phyloP scores from a whole-genome alignment of 2,329 filamentous ascomycete genomes.

The Fusarium keratoplasticum region DNA sequence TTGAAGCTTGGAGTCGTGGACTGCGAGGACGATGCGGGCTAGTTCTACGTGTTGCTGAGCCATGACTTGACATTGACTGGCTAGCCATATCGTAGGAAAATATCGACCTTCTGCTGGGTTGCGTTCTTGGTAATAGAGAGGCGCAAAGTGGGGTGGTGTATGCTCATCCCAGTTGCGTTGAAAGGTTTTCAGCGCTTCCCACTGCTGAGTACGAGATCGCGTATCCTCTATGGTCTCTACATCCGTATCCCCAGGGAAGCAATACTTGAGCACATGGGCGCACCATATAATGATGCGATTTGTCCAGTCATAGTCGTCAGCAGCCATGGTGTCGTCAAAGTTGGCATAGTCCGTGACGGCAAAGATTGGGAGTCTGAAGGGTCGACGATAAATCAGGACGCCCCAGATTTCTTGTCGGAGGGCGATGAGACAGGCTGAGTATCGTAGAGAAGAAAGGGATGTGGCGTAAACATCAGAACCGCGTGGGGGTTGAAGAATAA shows the following conservation, averaged over 20 bases:
- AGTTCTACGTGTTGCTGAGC: constrained; percentile 27
- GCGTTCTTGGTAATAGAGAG: constrained; percentile 18
- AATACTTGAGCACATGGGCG: constrained; percentile 26
- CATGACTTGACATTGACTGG: constrained; percentile 26
- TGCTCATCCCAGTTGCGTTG: constrained; percentile 21
- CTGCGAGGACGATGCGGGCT: constrained; percentile 25
- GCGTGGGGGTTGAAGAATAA: constrained; percentile 18
- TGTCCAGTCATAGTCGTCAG: constrained; percentile 30
- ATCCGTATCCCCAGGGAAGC: constrained; percentile 1
- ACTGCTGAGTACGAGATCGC: constrained; percentile 5
- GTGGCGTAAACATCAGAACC: constrained; percentile 15
- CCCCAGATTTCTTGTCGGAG: constrained; percentile 30
- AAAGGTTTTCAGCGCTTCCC: constrained; percentile 15
- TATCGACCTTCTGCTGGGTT: constrained; percentile 11
- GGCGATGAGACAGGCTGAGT: constrained; percentile 24
- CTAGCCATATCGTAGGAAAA: constrained; percentile 18
- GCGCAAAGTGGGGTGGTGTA: constrained; percentile 9
- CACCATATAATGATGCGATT: constrained; percentile 25
- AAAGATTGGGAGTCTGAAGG: constrained; percentile 23
- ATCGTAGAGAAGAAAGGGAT: constrained; percentile 19
- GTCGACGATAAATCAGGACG: constrained; percentile 22
- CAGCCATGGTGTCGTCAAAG: constrained; percentile 4
- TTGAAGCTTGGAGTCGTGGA: constrained; percentile 26
- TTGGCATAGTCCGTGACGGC: constrained; percentile 14
- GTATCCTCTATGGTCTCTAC: not conserved